These are phyloP conservation scores for Graphiopsis chlorocephala DNA, from an alignment of 2,329 filamentous ascomycete species.

Conservation along the genomic window DNA sequence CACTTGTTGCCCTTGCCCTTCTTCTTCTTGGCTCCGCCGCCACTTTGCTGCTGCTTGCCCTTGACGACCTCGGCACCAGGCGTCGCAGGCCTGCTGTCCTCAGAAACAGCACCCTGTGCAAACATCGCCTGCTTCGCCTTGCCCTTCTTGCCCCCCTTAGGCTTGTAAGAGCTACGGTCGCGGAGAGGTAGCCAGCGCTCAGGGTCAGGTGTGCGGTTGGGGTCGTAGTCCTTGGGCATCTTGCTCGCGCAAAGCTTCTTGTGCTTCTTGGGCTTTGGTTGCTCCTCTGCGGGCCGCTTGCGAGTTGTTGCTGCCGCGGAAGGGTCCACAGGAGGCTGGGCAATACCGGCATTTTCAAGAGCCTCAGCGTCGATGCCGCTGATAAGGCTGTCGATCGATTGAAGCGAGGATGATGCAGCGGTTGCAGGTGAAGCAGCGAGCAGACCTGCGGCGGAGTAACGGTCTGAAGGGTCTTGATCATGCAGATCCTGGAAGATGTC, in stretches of 20 bases:
- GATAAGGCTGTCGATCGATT: slow-evolving; percentile 61
- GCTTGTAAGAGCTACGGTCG: slow-evolving; percentile 80
- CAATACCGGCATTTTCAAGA: slow-evolving; percentile 66
- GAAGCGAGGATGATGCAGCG: slow-evolving; percentile 55
- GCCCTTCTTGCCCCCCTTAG: slow-evolving; percentile 79
- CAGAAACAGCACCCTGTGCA: slow-evolving; percentile 83
- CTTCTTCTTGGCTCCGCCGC: slow-evolving; percentile 42
- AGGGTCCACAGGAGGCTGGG: slow-evolving; percentile 33
- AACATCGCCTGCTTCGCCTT: slow-evolving; percentile 64
- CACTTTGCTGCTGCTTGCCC: slow-evolving; percentile 45
- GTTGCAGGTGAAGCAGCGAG: slow-evolving; percentile 69
- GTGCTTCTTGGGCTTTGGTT: slow-evolving; percentile 48
- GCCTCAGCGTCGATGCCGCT: slow-evolving; percentile 58
- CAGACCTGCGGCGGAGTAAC: slow-evolving; percentile 73
- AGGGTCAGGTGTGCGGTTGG: slow-evolving; percentile 76
- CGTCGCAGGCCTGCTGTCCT: slow-evolving; percentile 50
- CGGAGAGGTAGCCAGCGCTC: slow-evolving; percentile 91
- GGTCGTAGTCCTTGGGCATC: slow-evolving; percentile 71
- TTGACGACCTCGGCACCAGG: slow-evolving; percentile 39
- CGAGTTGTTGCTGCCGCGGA: slow-evolving; percentile 33
- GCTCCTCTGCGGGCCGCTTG: slow-evolving; percentile 50
- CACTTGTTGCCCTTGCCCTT: slow-evolving; percentile 20
- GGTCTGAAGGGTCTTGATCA: slow-evolving; percentile 63
- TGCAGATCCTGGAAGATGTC: slow-evolving; percentile 76
- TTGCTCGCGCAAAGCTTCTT: slow-evolving; percentile 59